phyloP scores from a whole-genome alignment of 2,329 filamentous ascomycete genomes.

The Hymenoscyphus infarciens region DNA sequence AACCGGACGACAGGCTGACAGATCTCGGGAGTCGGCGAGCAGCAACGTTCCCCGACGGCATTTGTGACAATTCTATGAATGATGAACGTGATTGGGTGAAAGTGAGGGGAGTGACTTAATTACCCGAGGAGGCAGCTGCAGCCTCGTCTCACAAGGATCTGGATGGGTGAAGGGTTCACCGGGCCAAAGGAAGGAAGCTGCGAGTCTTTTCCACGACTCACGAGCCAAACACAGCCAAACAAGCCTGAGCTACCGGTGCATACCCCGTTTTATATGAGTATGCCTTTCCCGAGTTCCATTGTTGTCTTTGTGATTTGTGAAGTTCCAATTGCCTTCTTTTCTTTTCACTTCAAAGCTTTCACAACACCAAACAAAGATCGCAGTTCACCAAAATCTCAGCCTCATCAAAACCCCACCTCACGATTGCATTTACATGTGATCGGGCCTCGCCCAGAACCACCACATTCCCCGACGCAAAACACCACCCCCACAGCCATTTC shows the following conservation, averaged over 20 bases:
- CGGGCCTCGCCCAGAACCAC: background rate
- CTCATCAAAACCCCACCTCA: background rate
- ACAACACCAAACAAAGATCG: slow-evolving; percentile 1
- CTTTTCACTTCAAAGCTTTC: background rate
- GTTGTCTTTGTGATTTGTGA: background rate
- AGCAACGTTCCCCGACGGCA: too few species aligned
- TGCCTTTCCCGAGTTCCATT: background rate
- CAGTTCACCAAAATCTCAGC: background rate
- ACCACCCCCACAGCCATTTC: background rate
- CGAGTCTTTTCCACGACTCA: too few species aligned
- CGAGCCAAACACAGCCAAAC: too few species aligned
- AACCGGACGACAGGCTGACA: too few species aligned
- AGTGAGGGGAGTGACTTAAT: too few species aligned
- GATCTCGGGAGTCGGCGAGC: too few species aligned
- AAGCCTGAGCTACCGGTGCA: too few species aligned
- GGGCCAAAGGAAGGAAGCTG: background rate
- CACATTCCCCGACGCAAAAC: background rate
- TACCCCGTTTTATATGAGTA: too few species aligned
- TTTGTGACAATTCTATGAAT: too few species aligned
- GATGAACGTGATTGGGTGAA: too few species aligned
- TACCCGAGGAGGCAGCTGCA: too few species aligned
- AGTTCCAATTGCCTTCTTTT: background rate
- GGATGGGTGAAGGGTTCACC: background rate
- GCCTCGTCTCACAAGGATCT: too few species aligned
- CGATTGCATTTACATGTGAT: slow-evolving; percentile 13